Conservation (phyloP, 768 basidiomycete species). For the Sporobolomyces phaffii region DNA sequence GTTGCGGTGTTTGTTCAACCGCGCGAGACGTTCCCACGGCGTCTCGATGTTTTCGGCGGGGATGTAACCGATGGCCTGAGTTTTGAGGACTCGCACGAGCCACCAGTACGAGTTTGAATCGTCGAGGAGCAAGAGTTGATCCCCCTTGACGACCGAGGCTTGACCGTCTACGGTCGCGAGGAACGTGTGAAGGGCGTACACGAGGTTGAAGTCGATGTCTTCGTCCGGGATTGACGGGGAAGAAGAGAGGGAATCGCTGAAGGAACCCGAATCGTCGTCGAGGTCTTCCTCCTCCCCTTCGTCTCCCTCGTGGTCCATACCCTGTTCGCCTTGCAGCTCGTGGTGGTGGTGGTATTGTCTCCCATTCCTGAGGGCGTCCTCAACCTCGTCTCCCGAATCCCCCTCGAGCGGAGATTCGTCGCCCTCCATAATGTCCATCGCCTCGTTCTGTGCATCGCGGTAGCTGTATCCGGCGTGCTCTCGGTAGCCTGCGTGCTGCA, state of each 20-base stretch:
- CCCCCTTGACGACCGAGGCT: constrained; percentile 96
- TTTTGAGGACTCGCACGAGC: constrained; percentile 97
- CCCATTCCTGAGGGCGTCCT: constrained; percentile 10
- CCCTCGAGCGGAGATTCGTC: constrained; percentile 2
- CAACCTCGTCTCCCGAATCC: constrained; percentile 27
- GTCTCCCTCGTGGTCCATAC: constrained; percentile 10
- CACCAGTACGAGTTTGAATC: constrained; percentile 99
- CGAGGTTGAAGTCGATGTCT: constrained; percentile 79
- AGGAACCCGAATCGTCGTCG: constrained; percentile 35
- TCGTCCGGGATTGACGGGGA: constrained; percentile 42
- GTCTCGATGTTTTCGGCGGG: constrained; percentile 99
- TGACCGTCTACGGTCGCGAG: constrained; percentile 97
- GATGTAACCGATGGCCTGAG: constrained; percentile 97
- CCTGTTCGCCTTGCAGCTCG: constrained; percentile 12
- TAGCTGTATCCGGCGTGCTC: not conserved
- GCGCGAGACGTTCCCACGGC: constrained; percentile 87
- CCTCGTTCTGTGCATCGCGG: constrained; percentile 10
- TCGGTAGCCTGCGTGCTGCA: constrained; percentile 6
- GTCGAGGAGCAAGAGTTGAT: constrained; percentile 92
- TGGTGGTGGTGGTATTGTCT: constrained; percentile 5
- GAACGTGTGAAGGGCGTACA: constrained; percentile 91
- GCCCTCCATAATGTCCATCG: constrained; percentile 21
- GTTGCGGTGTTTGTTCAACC: constrained; percentile 94
- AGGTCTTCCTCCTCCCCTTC: constrained; percentile 31
- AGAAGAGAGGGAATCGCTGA: constrained; percentile 40